Evolutionary conservation across 352 stramenopile species (phyloP).

Genomic region (Pythium folliculosum): DNA sequence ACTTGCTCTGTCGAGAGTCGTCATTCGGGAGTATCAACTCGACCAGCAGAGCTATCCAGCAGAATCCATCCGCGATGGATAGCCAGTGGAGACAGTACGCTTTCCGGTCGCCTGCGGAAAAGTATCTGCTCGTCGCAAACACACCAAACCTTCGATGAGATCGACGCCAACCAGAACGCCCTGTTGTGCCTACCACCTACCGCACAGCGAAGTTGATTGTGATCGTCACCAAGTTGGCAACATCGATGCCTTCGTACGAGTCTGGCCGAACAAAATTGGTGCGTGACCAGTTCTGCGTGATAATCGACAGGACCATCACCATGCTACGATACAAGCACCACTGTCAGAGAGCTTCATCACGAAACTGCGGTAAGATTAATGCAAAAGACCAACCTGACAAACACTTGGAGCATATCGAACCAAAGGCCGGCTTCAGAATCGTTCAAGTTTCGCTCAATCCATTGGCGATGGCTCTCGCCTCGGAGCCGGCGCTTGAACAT

Average conservation of each 20-base stretch:
- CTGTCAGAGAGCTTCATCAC: no score
- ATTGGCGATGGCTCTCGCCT: conserved; percentile 64
- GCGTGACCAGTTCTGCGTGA: conserved; percentile 62
- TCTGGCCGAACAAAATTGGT: conserved; percentile 36
- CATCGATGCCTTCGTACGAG: conserved; percentile 46
- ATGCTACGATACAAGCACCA: conserved; percentile 27
- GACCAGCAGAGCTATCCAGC: conserved; percentile 46
- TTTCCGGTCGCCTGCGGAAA: conserved; percentile 61
- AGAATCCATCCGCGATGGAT: conserved; percentile 58
- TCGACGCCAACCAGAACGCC: no score
- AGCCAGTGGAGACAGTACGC: conserved; percentile 62
- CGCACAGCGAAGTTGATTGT: conserved; percentile 43
- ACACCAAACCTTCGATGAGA: no score
- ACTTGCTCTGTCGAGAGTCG: conserved; percentile 36
- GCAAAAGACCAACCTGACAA: conserved; percentile 40
- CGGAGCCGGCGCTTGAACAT: conserved; percentile 64
- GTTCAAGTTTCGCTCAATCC: conserved; percentile 73
- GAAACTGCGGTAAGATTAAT: no score
- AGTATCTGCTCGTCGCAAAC: conserved; percentile 37
- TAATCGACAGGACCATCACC: conserved; percentile 58
- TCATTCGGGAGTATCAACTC: conserved; percentile 39
- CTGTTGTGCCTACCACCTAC: no score
- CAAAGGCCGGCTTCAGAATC: conserved; percentile 59
- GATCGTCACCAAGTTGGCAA: conserved; percentile 53
- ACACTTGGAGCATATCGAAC: conserved; percentile 55